phyloP scores from a whole-genome alignment of 208 protist species.

The Wallacemonas sp. region DNA sequence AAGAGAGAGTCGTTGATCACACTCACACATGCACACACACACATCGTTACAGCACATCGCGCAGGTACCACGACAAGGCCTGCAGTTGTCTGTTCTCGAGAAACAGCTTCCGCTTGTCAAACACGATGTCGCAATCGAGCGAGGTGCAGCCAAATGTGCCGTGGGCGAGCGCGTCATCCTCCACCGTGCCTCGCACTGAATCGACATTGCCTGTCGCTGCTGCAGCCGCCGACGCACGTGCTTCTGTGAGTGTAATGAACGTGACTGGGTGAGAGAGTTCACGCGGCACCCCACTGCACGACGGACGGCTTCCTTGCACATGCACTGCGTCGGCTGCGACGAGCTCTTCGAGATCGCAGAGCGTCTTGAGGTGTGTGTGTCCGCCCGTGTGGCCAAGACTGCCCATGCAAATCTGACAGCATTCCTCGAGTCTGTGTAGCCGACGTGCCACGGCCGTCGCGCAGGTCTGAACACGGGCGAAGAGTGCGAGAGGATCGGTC shows the following conservation, averaged over 20 bases:
- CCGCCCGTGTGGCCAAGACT: slow-evolving; percentile 7
- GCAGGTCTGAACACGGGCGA: slow-evolving; percentile 24
- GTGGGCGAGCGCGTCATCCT: not conserved
- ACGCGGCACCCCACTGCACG: slow-evolving; percentile 3
- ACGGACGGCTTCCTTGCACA: not conserved
- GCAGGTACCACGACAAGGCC: slow-evolving; percentile 38
- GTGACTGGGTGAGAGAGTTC: slow-evolving; percentile 1
- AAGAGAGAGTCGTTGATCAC: slow-evolving; percentile 4
- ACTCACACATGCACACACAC: not conserved
- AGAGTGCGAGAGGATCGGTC: slow-evolving; percentile 27
- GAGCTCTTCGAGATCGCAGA: slow-evolving; percentile 45
- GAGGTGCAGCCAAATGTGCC: slow-evolving; percentile 45
- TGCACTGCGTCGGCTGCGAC: not conserved
- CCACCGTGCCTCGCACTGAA: not conserved
- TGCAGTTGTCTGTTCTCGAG: slow-evolving; percentile 50
- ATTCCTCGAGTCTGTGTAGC: slow-evolving; percentile 20
- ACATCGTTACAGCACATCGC: slow-evolving; percentile 13
- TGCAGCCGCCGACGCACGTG: not conserved
- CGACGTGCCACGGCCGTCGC: slow-evolving; percentile 18
- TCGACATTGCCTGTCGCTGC: not conserved
- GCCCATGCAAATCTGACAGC: slow-evolving; percentile 42
- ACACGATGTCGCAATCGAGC: slow-evolving; percentile 66
- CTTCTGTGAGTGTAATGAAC: slow-evolving; percentile 2
- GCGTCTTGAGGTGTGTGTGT: not conserved
- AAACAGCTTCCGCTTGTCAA: slow-evolving; percentile 61